phyloP scores from a whole-genome alignment of 768 basidiomycete species.

The Lentinula edodes region DNA sequence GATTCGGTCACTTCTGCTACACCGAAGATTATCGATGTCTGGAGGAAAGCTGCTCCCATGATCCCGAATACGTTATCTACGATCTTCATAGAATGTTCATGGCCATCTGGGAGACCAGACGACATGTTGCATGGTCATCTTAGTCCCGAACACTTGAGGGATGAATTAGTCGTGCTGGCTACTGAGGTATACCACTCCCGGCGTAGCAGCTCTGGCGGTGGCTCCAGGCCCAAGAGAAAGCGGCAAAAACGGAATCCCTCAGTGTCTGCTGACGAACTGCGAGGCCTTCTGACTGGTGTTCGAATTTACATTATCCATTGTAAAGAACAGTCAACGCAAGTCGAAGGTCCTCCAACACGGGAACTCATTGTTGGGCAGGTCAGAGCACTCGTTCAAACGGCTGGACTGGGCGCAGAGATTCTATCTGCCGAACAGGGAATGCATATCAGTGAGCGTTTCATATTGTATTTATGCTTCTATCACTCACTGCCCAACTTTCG shows the following conservation, averaged over 20 bases:
- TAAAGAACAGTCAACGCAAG: slow-evolving; percentile 64
- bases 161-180: slow-evolving; percentile 70
- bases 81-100: slow-evolving; percentile 97
- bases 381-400: slow-evolving; percentile 49
- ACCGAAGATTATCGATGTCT: slow-evolving; percentile 65
- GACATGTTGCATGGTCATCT: slow-evolving; percentile 81
- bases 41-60: slow-evolving; percentile 76
- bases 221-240: slow-evolving; percentile 27
- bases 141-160: slow-evolving; percentile 69
- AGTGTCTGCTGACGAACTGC: slow-evolving; percentile 35
- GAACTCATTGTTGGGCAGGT: slow-evolving; percentile 75
- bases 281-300: slow-evolving; percentile 51
- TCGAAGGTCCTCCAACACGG: slow-evolving; percentile 43
- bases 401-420: slow-evolving; percentile 66
- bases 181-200: slow-evolving; percentile 44
- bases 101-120: slow-evolving; percentile 64
- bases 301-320: slow-evolving; percentile 82
- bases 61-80: slow-evolving; percentile 62
- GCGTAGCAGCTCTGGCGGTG: slow-evolving; percentile 27
- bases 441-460: slow-evolving; percentile 58
- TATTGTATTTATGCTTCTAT: not conserved
- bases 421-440: slow-evolving; percentile 75
- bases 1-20: slow-evolving; percentile 56
- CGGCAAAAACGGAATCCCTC: slow-evolving; percentile 29
- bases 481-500: slow-evolving; percentile 1